Evolutionary conservation across 495 filamentous ascomycete species (phyloP).

Genomic region (Bathelium albidoporum): DNA sequence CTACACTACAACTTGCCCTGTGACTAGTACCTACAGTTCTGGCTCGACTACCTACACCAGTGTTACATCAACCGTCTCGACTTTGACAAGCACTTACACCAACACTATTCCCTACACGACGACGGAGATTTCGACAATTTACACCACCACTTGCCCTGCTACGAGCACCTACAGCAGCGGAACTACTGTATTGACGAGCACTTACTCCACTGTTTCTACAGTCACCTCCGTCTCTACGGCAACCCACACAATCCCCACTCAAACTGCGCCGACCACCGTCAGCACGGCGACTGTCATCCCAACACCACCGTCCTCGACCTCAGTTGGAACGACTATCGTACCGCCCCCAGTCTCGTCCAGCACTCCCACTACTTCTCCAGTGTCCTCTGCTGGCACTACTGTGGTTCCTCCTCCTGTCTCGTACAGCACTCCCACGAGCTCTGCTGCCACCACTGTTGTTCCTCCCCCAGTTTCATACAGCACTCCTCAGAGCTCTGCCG

Average conservation of each 20-base stretch:
- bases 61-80: not conserved
- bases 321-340: not conserved
- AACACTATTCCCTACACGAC: slow-evolving; percentile 9
- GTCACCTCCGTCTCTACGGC: slow-evolving; percentile 8
- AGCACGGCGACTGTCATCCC: slow-evolving; percentile 9
- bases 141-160: slow-evolving; percentile 11
- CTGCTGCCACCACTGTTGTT: not conserved
- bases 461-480: not conserved
- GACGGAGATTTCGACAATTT: slow-evolving; percentile 8
- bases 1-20: slow-evolving; percentile 14
- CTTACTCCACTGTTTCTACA: slow-evolving; percentile 39
- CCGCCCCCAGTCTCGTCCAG: not conserved
- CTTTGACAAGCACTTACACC: slow-evolving; percentile 9
- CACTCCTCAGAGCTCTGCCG: not conserved
- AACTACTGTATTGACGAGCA: slow-evolving; percentile 32
- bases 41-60: slow-evolving; percentile 1
- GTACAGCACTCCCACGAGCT: no score
- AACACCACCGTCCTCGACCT: not conserved
- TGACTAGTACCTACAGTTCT: slow-evolving; percentile 11
- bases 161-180: slow-evolving; percentile 19
- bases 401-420: not conserved
- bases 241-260: slow-evolving; percentile 8
- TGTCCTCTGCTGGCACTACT: slow-evolving; percentile 1
- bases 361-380: no score
- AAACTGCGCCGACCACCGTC: not conserved